Percentiles rank a stretch among this genome's conserved stretches.
phyloP scores from a whole-genome alignment of 1,139 yeast species.

The Sugiyamaella novakii region DNA sequence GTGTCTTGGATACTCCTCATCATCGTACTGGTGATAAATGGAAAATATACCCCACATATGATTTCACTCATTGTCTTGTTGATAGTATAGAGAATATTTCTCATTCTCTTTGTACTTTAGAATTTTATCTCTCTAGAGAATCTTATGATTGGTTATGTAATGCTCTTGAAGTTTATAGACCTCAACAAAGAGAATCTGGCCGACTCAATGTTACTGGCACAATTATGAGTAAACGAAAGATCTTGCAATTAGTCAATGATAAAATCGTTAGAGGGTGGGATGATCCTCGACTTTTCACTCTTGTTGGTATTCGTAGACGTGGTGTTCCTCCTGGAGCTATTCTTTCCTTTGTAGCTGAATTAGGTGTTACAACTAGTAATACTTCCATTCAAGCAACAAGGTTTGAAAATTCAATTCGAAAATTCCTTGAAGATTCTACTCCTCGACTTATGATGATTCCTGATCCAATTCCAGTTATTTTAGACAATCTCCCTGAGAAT shows the following conservation, averaged over 20 bases:
- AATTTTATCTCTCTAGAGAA: slow-evolving; percentile 87
- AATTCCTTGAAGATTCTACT: slow-evolving; percentile 83
- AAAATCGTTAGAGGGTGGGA: slow-evolving; percentile 93
- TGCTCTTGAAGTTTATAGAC: slow-evolving; percentile 90
- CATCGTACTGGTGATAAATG: slow-evolving; percentile 96
- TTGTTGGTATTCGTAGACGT: slow-evolving; percentile 93
- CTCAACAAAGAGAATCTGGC: slow-evolving; percentile 98
- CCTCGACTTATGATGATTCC: slow-evolving; percentile 94
- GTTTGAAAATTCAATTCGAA: slow-evolving; percentile 87
- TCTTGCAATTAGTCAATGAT: slow-evolving; percentile 85
- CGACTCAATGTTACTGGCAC: slow-evolving; percentile 94
- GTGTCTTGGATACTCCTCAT: slow-evolving; percentile 89
- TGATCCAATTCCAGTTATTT: slow-evolving; percentile 79
- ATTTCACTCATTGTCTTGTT: slow-evolving; percentile 97
- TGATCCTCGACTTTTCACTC: slow-evolving; percentile 93
- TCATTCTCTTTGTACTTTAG: slow-evolving; percentile 94
- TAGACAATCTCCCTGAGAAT: slow-evolving; percentile 81
- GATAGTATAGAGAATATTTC: slow-evolving; percentile 96
- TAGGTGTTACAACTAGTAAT: slow-evolving; percentile 94
- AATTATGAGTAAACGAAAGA: slow-evolving; percentile 90
- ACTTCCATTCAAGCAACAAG: slow-evolving; percentile 88
- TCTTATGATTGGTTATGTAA: slow-evolving; percentile 99
- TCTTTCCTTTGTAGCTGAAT: slow-evolving; percentile 85
- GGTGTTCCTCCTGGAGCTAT: slow-evolving; percentile 99
- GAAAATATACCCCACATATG: slow-evolving; percentile 98